Evolutionary conservation across 805 yeast species (phyloP), one percentile per base, ranked within the genome.

Genomic region (Starmerella sp.): DNA sequence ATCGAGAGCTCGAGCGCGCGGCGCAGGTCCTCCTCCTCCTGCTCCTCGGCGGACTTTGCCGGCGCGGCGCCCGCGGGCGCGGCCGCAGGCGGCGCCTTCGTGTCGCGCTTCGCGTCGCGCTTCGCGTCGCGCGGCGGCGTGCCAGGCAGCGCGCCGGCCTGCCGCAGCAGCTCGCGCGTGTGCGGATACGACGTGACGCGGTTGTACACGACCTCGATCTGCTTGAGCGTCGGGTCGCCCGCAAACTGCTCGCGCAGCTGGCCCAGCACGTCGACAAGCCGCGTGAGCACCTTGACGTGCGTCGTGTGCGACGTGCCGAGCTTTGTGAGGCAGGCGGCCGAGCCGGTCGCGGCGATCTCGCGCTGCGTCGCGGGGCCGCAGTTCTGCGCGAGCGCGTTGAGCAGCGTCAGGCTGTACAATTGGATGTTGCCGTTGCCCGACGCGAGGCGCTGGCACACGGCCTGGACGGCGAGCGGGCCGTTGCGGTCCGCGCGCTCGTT

Each of bases 11-110:
- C 59, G 38, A 60, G 74, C 0, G 86, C 96, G 58, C 82, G 76
- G 62, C 81, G 83, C 48, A 91, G 71, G 60, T 88, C 95, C 51
- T 82, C 85, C 48, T 93, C 96, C 60, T 91, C 97, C 29, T 74
- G 60, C 34, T 61, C 61, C n/a, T 54, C 57, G 11, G 10, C 36
- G 5, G 30, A 5, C 37, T 31, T 44, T n/a, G 8, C 22, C 15
- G 34, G 11, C 15, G n/a, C 15, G 3, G 46, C 15, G 15, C 34
- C 22, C 15, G 46, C n/a, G 2, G n/a, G 3, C 15, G 39, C n/a
- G 34, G 35, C 44, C 29, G 37, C 41, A 10, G 44, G 17, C 5
- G 44, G 28, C 22, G 39, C 32, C n/a, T 31, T 10, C 3, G 22
- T 22, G 22, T 22, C 22, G 37, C 31, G 37, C 9, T 28, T 52